These are phyloP conservation scores for Myxozyma neotropica DNA, from an alignment of 805 yeast species.

Conservation along the genomic window DNA sequence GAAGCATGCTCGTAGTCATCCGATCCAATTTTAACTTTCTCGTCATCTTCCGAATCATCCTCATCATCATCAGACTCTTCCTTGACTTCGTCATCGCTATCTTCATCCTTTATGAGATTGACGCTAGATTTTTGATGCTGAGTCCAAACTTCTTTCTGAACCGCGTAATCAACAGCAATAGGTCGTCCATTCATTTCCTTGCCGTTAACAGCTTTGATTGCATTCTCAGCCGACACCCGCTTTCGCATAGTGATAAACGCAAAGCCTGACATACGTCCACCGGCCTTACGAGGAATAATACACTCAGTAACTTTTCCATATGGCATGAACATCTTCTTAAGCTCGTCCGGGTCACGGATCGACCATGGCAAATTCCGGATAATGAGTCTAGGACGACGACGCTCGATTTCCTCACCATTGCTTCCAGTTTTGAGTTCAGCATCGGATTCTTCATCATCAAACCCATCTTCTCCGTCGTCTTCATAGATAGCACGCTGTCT, in stretches of 20 bases:
- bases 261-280: slow-evolving; percentile 91
- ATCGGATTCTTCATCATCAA: slow-evolving; percentile 12
- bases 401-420: slow-evolving; percentile 57
- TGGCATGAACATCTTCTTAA: slow-evolving; percentile 68
- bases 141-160: slow-evolving; percentile 86
- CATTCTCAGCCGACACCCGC: slow-evolving; percentile 72
- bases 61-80: slow-evolving; percentile 45
- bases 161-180: slow-evolving; percentile 92
- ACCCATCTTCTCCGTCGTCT: slow-evolving; percentile 27
- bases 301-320: slow-evolving; percentile 90
- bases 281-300: slow-evolving; percentile 81
- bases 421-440: neutral
- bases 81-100: slow-evolving; percentile 43
- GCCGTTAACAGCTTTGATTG: slow-evolving; percentile 73
- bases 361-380: slow-evolving; percentile 97
- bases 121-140: slow-evolving; percentile 46
- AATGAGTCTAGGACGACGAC: slow-evolving; percentile 77
- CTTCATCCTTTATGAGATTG: too few relatives aligned
- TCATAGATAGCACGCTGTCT: slow-evolving; percentile 18
- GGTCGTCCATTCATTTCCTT: slow-evolving; percentile 84
- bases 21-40: slow-evolving; percentile 37
- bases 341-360: slow-evolving; percentile 70
- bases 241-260: slow-evolving; percentile 91
- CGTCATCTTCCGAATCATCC: slow-evolving; percentile 41
- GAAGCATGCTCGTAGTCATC: slow-evolving; percentile 42